Evolutionary conservation across 306 rosid species (phyloP).

Genomic region (Sindora glabra): DNA sequence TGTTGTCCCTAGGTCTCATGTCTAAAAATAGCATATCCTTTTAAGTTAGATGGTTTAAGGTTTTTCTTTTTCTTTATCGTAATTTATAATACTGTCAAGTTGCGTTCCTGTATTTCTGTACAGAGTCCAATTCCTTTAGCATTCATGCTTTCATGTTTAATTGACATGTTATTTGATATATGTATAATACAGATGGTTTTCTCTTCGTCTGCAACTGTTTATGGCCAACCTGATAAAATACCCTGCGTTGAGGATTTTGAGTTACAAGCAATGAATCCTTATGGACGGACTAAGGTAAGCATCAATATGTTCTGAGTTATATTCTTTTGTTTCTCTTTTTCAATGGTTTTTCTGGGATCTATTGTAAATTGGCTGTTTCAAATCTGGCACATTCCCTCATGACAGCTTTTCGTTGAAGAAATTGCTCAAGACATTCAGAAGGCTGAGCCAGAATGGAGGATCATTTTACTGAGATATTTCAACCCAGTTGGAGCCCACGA

Average conservation of each 20-base stretch:
- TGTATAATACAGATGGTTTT: slow-evolving; percentile 45
- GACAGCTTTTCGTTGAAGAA: slow-evolving; percentile 62
- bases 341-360: background rate
- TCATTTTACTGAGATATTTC: slow-evolving; percentile 64
- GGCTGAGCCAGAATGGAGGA: slow-evolving; percentile 69
- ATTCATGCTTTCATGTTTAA: background rate
- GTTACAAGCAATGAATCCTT: slow-evolving; percentile 63
- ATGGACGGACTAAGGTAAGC: slow-evolving; percentile 66
- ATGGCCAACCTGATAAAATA: slow-evolving; percentile 58
- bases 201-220: slow-evolving; percentile 75
- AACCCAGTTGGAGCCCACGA: slow-evolving; percentile 90
- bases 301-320: background rate
- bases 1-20: background rate
- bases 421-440: slow-evolving; percentile 54
- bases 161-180: slow-evolving; percentile 4
- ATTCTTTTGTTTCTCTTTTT: background rate
- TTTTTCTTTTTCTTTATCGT: background rate
- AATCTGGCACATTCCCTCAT: background rate
- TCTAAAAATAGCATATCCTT: background rate
- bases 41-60: too few species aligned
- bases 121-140: too few species aligned
- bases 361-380: background rate
- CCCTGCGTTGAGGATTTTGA: slow-evolving; percentile 64
- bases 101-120: background rate
- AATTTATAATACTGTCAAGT: background rate